Percentiles rank a stretch among this genome's conserved stretches.
Conservation (phyloP, 257 asterid genomes). For the Nicotiana undulata region DNA sequence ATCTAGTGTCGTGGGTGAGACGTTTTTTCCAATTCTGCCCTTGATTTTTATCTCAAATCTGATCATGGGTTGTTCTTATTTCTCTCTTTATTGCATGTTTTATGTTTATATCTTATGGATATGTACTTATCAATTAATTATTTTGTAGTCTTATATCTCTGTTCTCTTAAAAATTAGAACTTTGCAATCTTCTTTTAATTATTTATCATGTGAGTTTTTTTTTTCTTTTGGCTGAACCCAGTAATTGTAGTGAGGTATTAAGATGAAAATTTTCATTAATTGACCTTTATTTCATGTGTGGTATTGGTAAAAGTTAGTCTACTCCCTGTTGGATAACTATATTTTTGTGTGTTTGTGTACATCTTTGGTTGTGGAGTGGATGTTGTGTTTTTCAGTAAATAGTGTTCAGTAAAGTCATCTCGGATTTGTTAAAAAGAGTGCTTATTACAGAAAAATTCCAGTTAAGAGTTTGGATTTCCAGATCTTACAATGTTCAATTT, state of each 20-base stretch:
- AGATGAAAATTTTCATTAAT: background rate
- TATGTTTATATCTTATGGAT: background rate
- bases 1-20: constrained; percentile 77
- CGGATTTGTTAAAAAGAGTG: background rate
- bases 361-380: background rate
- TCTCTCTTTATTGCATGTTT: background rate
- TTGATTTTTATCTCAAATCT: background rate
- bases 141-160: background rate
- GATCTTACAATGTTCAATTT: background rate
- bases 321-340: background rate
- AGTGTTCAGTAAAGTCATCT: background rate
- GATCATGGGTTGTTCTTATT: background rate
- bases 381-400: background rate
- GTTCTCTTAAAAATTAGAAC: background rate
- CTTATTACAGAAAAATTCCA: background rate
- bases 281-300: background rate
- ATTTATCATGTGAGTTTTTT: background rate
- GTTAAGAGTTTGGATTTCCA: background rate
- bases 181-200: background rate
- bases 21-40: background rate
- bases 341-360: background rate
- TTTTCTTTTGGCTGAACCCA: background rate
- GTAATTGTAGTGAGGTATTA: background rate
- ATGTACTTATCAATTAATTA: background rate
- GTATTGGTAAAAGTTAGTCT: background rate